Evolutionary conservation across 2,329 filamentous ascomycete species (phyloP), one percentile per base, ranked within the genome.

Genomic region (Aspergillus fijiensis): DNA sequence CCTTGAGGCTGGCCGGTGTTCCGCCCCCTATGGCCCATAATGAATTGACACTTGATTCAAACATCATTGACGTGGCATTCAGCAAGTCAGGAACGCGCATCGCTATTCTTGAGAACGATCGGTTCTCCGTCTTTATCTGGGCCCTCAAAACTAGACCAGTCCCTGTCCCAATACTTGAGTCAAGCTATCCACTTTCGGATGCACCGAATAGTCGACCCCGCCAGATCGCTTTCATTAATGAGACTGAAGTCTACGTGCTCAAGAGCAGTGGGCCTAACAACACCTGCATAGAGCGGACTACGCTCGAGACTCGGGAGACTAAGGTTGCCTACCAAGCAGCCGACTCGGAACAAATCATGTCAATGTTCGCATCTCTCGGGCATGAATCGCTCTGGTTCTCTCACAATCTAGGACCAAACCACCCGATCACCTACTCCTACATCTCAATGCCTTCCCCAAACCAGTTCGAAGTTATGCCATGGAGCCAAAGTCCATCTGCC

Each of bases 21-120:
- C 95, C 95, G 25, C 95, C 95, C 29, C 95, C 95, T 0, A 97
- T 98, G 92, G 87, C 92, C 16, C 82, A 94, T 63, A 89, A 89
- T 65, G 90, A 96, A 59, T 69, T 97, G 19, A 69, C 79, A 12
- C 76, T 89, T 29, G 79, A 84, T 14, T 82, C 82, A 0, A 87
- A 88, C 56, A 83, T 87, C 2, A 78, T 91, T 19, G 92, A 97
- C 76, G 86, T 95, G 55, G 86, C 89, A 0, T 87, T 97, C 65
- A 89, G 86, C 53, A 81, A 80, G 14, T 82, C 83, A 51, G 87
- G 89, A 52, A 82, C 82, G 1, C 80, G 81, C 7, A 82, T 98
- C 70, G 91, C 87, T 3, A 84, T 96, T 9, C 79, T 97, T 21
- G 90, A 92, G 67, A 81, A 84, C 29, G 72, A 78, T 16, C 85